phyloP scores from a whole-genome alignment of 352 stramenopile species.

The Blastocystis hominis region DNA sequence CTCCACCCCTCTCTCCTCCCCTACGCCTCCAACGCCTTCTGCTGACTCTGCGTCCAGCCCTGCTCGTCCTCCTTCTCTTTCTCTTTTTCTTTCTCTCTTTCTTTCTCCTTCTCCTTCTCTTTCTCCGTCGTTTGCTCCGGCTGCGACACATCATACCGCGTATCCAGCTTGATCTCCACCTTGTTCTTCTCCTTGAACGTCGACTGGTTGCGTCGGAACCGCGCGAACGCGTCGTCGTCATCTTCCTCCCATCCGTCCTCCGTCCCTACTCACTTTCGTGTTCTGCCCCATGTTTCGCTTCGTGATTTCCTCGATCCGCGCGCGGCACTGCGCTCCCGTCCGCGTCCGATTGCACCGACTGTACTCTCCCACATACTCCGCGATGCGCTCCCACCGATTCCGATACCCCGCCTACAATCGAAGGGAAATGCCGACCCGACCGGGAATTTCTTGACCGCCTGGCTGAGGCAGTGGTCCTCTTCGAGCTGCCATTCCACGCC shows the following conservation, averaged over 20 bases:
- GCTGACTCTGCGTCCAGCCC: conserved; percentile 71
- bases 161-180: conserved; percentile 61
- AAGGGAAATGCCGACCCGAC: not conserved
- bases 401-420: conserved; percentile 26
- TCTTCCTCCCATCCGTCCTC: not conserved
- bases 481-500: conserved; percentile 35
- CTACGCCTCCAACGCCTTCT: conserved; percentile 69
- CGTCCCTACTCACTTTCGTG: conserved; percentile 38
- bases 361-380: conserved; percentile 46
- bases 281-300: conserved; percentile 41
- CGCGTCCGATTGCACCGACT: not conserved
- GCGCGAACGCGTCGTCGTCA: conserved; percentile 44
- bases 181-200: conserved; percentile 64
- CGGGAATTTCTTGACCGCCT: conserved; percentile 51
- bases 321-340: conserved; percentile 46
- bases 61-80: conserved; percentile 62
- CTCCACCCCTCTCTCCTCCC: conserved; percentile 53
- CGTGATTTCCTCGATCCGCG: conserved; percentile 37
- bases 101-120: not conserved
- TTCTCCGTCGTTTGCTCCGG: not conserved
- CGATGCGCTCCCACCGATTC: conserved; percentile 45
- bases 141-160: not conserved
- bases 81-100: conserved; percentile 61
- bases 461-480: conserved; percentile 34
- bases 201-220: conserved; percentile 58